Conservation (phyloP, 1,284 basidiomycete genomes). For the Malassezia cuniculi region DNA sequence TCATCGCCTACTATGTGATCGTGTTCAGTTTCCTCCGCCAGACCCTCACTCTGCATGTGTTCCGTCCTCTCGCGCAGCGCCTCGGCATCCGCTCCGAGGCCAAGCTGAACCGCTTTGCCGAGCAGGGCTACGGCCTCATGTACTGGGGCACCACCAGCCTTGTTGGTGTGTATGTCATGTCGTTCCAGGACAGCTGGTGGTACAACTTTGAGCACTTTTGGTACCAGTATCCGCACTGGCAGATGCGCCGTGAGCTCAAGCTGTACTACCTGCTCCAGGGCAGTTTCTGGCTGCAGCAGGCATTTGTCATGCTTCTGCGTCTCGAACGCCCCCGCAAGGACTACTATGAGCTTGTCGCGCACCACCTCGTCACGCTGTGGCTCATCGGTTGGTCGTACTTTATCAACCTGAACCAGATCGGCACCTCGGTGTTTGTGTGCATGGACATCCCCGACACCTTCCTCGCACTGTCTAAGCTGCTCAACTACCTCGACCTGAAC, state of each 20-base stretch:
- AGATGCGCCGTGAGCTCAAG: conserved; percentile 75
- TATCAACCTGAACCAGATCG: conserved; percentile 60
- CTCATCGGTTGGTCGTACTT: conserved; percentile 58
- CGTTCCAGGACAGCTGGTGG: conserved; percentile 73
- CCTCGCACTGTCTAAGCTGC: conserved; percentile 50
- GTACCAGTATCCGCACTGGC: conserved; percentile 47
- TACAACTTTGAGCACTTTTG: conserved; percentile 50
- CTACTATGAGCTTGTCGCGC: conserved; percentile 66
- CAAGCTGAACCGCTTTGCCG: conserved; percentile 36
- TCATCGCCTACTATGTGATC: conserved; percentile 74
- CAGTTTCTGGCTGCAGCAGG: conserved; percentile 87
- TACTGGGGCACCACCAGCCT: conserved; percentile 38
- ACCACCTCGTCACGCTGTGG: conserved; percentile 88
- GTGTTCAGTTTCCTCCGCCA: conserved; percentile 87
- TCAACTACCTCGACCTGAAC: conserved; percentile 41
- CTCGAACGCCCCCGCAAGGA: conserved; percentile 91
- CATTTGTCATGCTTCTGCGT: conserved; percentile 67
- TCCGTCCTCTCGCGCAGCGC: conserved; percentile 56
- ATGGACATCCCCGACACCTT: conserved; percentile 92
- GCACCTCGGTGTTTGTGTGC: conserved; percentile 81
- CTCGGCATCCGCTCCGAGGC: conserved; percentile 38
- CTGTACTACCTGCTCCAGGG: conserved; percentile 67
- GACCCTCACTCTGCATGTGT: conserved; percentile 57
- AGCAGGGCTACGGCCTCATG: conserved; percentile 39
- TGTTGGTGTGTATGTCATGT: conserved; percentile 58